Percentiles rank a stretch among this genome's conserved stretches.
Evolutionary conservation across 2,329 filamentous ascomycete species (phyloP).

Genomic region (Phialocephala sp.): DNA sequence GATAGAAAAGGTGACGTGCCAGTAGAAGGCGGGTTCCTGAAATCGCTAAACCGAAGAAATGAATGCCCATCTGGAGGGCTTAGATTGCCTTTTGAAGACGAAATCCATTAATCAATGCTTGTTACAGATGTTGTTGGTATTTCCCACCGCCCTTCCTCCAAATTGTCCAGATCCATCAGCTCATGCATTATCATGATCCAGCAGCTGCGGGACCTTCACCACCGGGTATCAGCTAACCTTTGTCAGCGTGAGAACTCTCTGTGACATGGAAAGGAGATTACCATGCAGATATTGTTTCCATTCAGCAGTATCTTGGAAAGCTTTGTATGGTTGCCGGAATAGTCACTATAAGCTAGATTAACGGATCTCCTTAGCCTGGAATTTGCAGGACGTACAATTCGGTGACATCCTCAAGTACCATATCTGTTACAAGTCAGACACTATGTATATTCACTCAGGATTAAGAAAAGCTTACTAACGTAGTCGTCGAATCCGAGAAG

Average conservation of each 20-base stretch:
- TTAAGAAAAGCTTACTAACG: constrained; percentile 82
- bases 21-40: no score
- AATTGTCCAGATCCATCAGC: not conserved
- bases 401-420: constrained; percentile 96
- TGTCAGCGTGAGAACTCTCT: not conserved
- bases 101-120: not conserved
- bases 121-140: not conserved
- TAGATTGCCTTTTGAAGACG: no score
- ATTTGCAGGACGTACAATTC: constrained; percentile 74
- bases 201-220: constrained; percentile 67
- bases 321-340: constrained; percentile 85
- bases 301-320: constrained; percentile 94
- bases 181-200: constrained; percentile 7
- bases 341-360: constrained; percentile 74
- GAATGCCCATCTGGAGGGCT: no score
- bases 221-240: constrained; percentile 72
- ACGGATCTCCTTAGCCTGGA: not conserved
- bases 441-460: not conserved
- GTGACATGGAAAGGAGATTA: constrained; percentile 45
- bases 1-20: no score
- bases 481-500: constrained; percentile 98
- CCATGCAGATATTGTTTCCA: constrained; percentile 99
- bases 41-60: no score
- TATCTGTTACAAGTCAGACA: constrained; percentile 65
- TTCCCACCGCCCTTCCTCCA: not conserved